phyloP scores from a whole-genome alignment of 257 asterid genomes.

The Coffea canephora region DNA sequence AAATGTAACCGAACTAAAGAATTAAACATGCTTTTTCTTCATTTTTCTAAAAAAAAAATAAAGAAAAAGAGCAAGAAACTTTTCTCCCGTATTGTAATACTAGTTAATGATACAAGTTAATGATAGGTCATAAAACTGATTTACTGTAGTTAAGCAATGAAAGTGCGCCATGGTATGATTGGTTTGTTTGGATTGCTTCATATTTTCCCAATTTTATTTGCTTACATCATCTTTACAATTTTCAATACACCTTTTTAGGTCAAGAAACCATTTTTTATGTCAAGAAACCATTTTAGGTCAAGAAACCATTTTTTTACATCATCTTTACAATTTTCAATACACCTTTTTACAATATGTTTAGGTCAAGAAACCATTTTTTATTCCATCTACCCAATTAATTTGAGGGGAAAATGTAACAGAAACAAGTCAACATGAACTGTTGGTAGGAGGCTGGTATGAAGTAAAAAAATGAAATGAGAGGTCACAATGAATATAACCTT shows the following conservation, averaged over 20 bases:
- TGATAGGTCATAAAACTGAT: background rate
- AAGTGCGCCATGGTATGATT: background rate
- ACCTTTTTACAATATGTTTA: background rate
- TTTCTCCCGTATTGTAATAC: background rate
- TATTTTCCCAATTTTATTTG: no score
- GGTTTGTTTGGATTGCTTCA: no score
- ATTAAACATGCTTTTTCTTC: background rate
- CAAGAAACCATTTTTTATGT: no score
- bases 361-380: background rate
- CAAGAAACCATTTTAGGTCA: no score
- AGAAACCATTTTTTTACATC: no score
- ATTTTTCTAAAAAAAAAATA: no score
- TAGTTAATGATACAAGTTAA: background rate
- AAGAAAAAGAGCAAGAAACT: background rate
- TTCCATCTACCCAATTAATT: background rate
- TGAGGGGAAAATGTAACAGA: background rate
- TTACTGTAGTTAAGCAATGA: background rate
- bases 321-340: no score
- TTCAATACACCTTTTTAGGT: no score
- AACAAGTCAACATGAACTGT: background rate
- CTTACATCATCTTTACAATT: no score
- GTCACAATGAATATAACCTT: background rate
- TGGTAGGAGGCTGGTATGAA: background rate
- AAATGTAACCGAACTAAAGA: background rate
- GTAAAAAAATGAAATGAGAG: background rate